Percentiles rank a stretch among this genome's conserved stretches.
These are phyloP conservation scores for Serendipita sp. DNA, from an alignment of 768 basidiomycete genomes.

Conservation along the genomic window DNA sequence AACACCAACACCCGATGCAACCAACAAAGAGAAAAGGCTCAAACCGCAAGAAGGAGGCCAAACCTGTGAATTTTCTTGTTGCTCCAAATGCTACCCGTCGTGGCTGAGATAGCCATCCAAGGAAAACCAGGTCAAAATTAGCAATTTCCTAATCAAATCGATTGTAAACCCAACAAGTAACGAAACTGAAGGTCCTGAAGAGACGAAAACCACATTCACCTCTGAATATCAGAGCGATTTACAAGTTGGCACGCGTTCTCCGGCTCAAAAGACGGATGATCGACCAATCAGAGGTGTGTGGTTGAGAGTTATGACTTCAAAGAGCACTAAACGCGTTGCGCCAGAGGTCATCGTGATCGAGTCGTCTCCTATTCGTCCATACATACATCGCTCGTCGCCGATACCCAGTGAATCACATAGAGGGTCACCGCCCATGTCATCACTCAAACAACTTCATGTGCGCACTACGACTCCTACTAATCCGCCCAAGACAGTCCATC, in stretches of 20 bases:
- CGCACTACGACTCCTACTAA: neutral
- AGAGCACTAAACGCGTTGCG: neutral
- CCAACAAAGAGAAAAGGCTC: neutral
- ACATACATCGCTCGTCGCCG: too few species aligned
- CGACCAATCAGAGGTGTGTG: too few species aligned
- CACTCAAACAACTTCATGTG: too few species aligned
- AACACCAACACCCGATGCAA: too few species aligned
- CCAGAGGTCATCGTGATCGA: neutral
- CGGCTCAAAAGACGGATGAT: too few species aligned
- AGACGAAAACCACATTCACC: too few species aligned
- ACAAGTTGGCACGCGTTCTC: too few species aligned
- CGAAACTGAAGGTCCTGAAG: too few species aligned
- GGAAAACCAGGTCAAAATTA: neutral
- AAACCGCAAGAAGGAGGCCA: neutral
- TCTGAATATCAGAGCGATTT: too few species aligned
- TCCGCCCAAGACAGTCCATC: slow-evolving; percentile 23
- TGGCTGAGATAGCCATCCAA: neutral
- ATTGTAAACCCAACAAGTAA: neutral
- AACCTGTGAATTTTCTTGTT: neutral
- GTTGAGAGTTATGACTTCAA: too few species aligned
- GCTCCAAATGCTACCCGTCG: neutral
- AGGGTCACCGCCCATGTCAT: too few species aligned
- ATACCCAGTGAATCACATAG: too few species aligned
- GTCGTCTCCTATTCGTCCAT: neutral
- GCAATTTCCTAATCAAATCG: neutral